Evolutionary conservation across 371 early-diverging fungal species (phyloP).

Genomic region (Umbelopsis sp.): DNA sequence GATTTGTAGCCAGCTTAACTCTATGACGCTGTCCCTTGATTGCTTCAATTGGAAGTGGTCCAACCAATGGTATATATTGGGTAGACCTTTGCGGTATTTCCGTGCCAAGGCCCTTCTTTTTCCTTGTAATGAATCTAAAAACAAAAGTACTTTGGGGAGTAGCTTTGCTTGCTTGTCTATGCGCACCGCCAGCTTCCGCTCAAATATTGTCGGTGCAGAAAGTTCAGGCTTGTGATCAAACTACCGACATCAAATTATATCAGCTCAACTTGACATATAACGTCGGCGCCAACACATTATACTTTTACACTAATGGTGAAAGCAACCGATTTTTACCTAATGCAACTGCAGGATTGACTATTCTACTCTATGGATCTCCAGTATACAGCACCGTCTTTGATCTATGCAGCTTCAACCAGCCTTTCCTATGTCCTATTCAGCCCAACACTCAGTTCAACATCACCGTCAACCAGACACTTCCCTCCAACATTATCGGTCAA

Average conservation of each 20-base stretch:
- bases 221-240: background rate
- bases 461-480: background rate
- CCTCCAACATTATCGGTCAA: background rate
- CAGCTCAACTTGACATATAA: constrained; percentile 10
- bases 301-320: background rate
- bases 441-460: constrained; percentile 6
- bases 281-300: background rate
- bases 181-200: background rate
- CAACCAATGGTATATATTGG: background rate
- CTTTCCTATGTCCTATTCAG: background rate
- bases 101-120: constrained; percentile 6
- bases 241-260: background rate
- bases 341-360: background rate
- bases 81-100: background rate
- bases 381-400: background rate
- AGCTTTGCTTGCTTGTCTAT: background rate
- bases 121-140: background rate
- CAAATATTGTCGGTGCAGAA: background rate
- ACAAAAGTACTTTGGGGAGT: background rate
- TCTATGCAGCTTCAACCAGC: background rate
- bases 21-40: constrained; percentile 8
- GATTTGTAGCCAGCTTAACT: background rate
- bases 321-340: background rate
- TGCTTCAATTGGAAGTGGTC: constrained; percentile 12
- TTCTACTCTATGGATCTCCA: background rate